Base-by-base conservation (phyloP, 2,329 filamentous ascomycete species). In the Scytalidium sp. region DNA sequence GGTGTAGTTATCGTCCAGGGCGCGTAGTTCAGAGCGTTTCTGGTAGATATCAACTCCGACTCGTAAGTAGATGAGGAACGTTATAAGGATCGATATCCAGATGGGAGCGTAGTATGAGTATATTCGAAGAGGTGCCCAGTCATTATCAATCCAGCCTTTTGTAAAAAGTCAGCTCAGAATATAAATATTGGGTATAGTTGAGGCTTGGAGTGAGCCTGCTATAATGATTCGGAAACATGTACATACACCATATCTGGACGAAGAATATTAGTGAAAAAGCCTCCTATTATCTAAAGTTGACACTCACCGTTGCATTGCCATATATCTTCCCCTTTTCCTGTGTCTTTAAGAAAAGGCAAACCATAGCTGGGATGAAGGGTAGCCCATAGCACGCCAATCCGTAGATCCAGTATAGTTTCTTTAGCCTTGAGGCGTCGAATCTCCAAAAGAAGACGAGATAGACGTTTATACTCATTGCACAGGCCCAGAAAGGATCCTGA, bases 251-350 rank as follows among this genome's bases (percentile, higher is more conserved):
- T 79, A 51, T 87, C 81, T 57, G 84, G 90, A 56, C 85, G 86
- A 62, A 75, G 75, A 65, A 90, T 89, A 61, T 92, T 88, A 0
- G 87, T 90, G 17, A 91, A 68, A 65, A 89, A 88, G 49, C 92
- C 88, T 62, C 92, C 92, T 59, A 85, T 76, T 1, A 88, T 86
- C 87, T 92, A 36, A 5, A 15, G 6, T 92, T 50, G 84, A 81
- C 52, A 50, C 55, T 17, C 56, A 63, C 61, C 11, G 53, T 69
- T 4, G 63, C 62, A 15, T 69, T 71, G 19, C 72, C 73, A 45
- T 69, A 69, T 13, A 67, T 65, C 41, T 63, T 56, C 3, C 57
- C 58, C 15, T 53, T 56, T 1, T 44, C 22, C 3, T 55, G 43
- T 2, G 68, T 72, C 43, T 71, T 65, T 44, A 81, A 67, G 45